Evolutionary conservation across 2,329 filamentous ascomycete genomes (phyloP).

Genomic region (Ceratocystis cacaofunesta): DNA sequence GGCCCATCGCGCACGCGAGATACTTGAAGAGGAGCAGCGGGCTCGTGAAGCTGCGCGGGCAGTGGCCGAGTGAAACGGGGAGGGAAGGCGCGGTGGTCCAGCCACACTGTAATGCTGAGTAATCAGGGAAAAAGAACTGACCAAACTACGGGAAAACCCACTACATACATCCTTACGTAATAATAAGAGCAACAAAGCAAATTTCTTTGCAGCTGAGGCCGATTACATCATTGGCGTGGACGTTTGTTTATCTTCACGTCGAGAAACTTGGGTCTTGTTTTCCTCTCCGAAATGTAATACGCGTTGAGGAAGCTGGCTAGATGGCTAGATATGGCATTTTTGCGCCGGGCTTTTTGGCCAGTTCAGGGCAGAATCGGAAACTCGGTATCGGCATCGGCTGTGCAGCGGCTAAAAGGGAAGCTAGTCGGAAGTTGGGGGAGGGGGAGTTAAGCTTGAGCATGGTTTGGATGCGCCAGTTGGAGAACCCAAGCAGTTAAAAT

Average conservation of each 20-base stretch:
- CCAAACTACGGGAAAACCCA: neutral
- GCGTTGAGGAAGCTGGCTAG: neutral
- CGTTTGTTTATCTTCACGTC: neutral
- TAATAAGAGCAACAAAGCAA: neutral
- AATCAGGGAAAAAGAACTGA: neutral
- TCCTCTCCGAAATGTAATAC: neutral
- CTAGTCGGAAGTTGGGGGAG: neutral
- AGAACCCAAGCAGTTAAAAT: neutral
- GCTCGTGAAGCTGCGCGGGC: constrained; percentile 30
- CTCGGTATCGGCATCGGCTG: neutral
- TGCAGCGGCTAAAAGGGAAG: neutral
- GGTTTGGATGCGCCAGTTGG: neutral
- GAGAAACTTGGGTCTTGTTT: neutral
- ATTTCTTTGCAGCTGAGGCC: neutral
- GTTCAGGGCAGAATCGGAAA: neutral
- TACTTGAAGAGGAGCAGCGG: constrained; percentile 44
- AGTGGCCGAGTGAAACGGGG: neutral
- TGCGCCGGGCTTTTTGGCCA: neutral
- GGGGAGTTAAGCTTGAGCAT: too few species aligned
- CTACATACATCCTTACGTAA: neutral
- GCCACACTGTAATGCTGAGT: neutral
- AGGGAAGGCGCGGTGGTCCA: neutral
- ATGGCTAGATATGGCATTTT: too few species aligned
- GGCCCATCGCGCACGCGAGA: constrained; percentile 45
- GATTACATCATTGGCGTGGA: neutral